A percentile compares a stretch with the other conserved stretches of the same genome.
Evolutionary conservation across 306 rosid genomes (phyloP).

Genomic region (Hippophae rhamnoides): DNA sequence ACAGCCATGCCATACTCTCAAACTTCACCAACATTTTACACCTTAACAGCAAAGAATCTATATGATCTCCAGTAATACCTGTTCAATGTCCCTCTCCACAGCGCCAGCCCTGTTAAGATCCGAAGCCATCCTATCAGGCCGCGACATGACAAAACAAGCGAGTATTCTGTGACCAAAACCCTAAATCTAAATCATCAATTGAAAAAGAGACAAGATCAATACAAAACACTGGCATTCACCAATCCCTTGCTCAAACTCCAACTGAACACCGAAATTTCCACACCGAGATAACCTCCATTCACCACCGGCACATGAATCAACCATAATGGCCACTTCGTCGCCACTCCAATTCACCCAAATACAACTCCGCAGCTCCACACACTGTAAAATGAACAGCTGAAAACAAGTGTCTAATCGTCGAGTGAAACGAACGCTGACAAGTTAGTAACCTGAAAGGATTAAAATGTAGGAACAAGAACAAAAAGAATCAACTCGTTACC

Average conservation of each 20-base stretch:
- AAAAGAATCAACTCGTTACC: slow-evolving; percentile 28
- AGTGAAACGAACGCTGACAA: slow-evolving; percentile 2
- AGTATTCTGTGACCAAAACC: slow-evolving; percentile 27
- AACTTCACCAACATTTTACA: slow-evolving; percentile 8
- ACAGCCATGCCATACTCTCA: slow-evolving; percentile 5
- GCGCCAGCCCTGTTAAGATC: slow-evolving; percentile 85
- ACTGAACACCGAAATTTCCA: slow-evolving; percentile 30
- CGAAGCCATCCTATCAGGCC: slow-evolving; percentile 73
- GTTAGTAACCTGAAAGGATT: background rate
- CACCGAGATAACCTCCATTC: slow-evolving; percentile 29
- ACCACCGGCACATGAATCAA: slow-evolving; percentile 39
- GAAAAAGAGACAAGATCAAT: slow-evolving; percentile 45
- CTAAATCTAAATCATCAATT: slow-evolving; percentile 41
- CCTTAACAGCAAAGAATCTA: slow-evolving; percentile 12
- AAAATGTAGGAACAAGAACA: background rate
- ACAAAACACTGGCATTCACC: slow-evolving; percentile 63
- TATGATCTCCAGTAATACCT: slow-evolving; percentile 37
- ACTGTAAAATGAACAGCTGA: slow-evolving; percentile 14
- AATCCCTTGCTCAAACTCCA: slow-evolving; percentile 35
- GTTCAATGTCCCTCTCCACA: slow-evolving; percentile 87
- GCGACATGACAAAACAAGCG: slow-evolving; percentile 33
- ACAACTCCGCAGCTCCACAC: slow-evolving; percentile 24
- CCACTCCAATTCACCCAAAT: slow-evolving; percentile 23
- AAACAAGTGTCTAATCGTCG: slow-evolving; percentile 19
- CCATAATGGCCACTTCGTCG: slow-evolving; percentile 32